Conservation (phyloP, 2,329 filamentous ascomycete species). For the Boeremia exigua region DNA sequence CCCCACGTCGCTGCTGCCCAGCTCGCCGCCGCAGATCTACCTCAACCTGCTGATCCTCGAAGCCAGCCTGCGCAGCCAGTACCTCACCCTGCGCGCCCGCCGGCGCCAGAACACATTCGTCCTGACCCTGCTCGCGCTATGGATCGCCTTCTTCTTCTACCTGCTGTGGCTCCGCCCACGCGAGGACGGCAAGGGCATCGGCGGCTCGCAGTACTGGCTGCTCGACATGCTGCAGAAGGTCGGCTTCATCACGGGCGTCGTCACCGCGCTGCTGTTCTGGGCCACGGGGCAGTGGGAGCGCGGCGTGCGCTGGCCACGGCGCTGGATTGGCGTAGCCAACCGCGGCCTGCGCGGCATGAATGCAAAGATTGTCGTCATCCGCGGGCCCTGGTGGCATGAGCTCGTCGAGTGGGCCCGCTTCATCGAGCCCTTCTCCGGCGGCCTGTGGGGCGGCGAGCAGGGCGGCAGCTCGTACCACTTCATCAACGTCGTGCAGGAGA, state of each 20-base stretch:
- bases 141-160: slow-evolving; percentile 87
- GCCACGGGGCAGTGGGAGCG: slow-evolving; percentile 96
- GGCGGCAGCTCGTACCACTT: slow-evolving; percentile 75
- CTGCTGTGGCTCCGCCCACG: slow-evolving; percentile 93
- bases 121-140: slow-evolving; percentile 76
- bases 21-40: slow-evolving; percentile 94
- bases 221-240: slow-evolving; percentile 90
- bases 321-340: slow-evolving; percentile 90
- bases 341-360: slow-evolving; percentile 91
- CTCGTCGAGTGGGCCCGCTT: slow-evolving; percentile 74
- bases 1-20: slow-evolving; percentile 81
- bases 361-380: slow-evolving; percentile 90
- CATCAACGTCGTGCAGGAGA: slow-evolving; percentile 66
- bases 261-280: slow-evolving; percentile 88
- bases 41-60: slow-evolving; percentile 97
- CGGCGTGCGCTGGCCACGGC: slow-evolving; percentile 89
- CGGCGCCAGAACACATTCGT: slow-evolving; percentile 94
- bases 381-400: slow-evolving; percentile 82
- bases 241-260: slow-evolving; percentile 86
- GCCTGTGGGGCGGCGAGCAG: slow-evolving; percentile 50
- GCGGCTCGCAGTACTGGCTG: slow-evolving; percentile 95
- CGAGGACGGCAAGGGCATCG: slow-evolving; percentile 89
- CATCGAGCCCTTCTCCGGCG: slow-evolving; percentile 72
- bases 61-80: slow-evolving; percentile 89
- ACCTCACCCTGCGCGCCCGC: slow-evolving; percentile 85